Evolutionary conservation across 352 stramenopile species (phyloP), one percentile per base, ranked within the genome.

Genomic region (Peronospora destructor): DNA sequence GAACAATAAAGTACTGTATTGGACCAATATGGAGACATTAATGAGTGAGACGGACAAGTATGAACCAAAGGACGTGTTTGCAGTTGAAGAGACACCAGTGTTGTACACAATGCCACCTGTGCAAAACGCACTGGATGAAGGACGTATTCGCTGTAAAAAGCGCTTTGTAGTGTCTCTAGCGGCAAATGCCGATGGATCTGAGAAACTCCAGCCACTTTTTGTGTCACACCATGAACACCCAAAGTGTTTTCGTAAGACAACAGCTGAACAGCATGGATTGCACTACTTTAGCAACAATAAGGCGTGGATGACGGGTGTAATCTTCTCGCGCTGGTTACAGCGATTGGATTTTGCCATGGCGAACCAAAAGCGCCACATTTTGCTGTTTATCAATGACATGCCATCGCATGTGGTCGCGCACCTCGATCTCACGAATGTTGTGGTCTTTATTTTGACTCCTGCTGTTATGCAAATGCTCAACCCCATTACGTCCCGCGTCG

Each of bases 211-310:
- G 59, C 81, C 81, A 12, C 50, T 92, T 6, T 90, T 87, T 49
- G 73, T 92, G 11, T 87, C 76, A n/a, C 78, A 92, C 44, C 67
- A 84, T 30, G 74, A 87, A 36, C 66, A 84, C 33, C 81, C 81
- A 3, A 78, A 86, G 41, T 89, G 77, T 53, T 92, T 89, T 55
- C 62, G 66, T 2, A 86, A 83, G 35, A 87, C 88, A 29, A 71
- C 62, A n/a, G 72, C 81, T 0, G 78, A 89, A 53, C 73, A 90
- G 62, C 73, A 89, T 45, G 75, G 71, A 12, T 59, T 92, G 25
- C 77, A 90, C 56, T 92, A 92, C 67, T 87, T 87, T 48, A 83
- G 59, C 63, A 92, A 92, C 62, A 68, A 68, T 55, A 88, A 87
- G 50, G 77, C 78, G 12, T 88, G 77, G 76, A 82, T 92, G 71